Evolutionary conservation across 2,329 filamentous ascomycete genomes (phyloP), one percentile per base, ranked within the genome.

Genomic region (Penicillium frequentans): DNA sequence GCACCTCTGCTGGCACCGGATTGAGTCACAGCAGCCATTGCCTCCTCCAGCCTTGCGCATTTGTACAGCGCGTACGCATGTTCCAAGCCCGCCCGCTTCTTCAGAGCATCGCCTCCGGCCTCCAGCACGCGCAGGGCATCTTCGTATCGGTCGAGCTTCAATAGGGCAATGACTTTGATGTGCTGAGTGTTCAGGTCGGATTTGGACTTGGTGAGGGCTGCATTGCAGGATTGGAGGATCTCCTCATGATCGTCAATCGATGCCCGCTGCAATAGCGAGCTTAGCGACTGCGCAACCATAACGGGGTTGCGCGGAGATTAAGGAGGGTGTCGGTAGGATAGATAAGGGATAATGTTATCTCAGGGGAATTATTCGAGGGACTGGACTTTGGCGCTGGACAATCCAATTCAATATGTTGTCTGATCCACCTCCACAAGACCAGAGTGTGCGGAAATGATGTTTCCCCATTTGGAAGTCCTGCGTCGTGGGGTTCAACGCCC

Each of bases 31-130:
- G 84, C 70, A 27, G 80, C 73, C 13, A 79, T 81, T 19, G 86
- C 85, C 66, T 84, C 79, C 24, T 79, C 75, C 26, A 83, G 75
- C 49, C 80, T 77, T 31, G 84, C 85, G 37, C 77, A 76, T 63
- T 86, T 88, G 73, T 88, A 88, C 45, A 87, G 74, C 26, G 82
- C 81, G 73, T 88, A 88, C 21, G 84, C 83, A 69, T 85, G 84
- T 68, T 87, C 86, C 61, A 87, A 71, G n/a, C 74, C 70, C 3
- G 82, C 83, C 63, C 71, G 75, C 61, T 82, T 74, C 72, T 86
- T 84, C 65, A 88, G 68, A 49, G 69, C 70, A 60, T 83, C 78
- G 23, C 82, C 82, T 49, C 74, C 77, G 24, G 81, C 75, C 63
- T 86, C 82, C 49, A 88, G 79, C 6, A 81, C 78, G 27, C 79